These are phyloP conservation scores for Erodium moschatum DNA, from an alignment of 441 rosid genomes.

Conservation along the genomic window DNA sequence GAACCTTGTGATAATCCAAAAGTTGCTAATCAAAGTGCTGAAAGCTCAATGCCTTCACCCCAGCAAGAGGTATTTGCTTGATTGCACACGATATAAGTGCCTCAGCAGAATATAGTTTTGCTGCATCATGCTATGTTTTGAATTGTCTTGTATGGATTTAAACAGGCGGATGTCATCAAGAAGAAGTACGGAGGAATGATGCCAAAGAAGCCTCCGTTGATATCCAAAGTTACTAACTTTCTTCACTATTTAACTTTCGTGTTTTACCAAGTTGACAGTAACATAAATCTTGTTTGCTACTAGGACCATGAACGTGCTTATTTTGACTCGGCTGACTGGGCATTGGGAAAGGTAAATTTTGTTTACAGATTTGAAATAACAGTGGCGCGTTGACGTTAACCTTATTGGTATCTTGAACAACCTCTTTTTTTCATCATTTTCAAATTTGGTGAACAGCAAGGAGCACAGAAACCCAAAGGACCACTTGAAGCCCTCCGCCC, in stretches of 20 bases:
- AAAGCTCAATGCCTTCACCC: slow-evolving; percentile 30
- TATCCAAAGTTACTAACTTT: slow-evolving; percentile 37
- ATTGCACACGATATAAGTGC: background rate
- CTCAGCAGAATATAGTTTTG: background rate
- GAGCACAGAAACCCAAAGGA: slow-evolving; percentile 53
- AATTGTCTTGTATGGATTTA: background rate
- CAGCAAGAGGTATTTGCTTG: slow-evolving; percentile 36
- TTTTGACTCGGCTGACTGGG: slow-evolving; percentile 74
- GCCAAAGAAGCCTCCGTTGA: slow-evolving; percentile 48
- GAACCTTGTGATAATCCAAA: slow-evolving; percentile 25
- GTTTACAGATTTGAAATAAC: background rate
- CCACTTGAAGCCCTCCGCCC: slow-evolving; percentile 61
- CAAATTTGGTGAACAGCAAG: slow-evolving; percentile 31
- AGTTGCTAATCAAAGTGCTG: slow-evolving; percentile 27
- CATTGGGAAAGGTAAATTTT: slow-evolving; percentile 46
- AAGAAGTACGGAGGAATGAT: slow-evolving; percentile 51
- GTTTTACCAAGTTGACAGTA: slow-evolving; percentile 15
- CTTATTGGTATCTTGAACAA: background rate
- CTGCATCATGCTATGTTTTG: background rate
- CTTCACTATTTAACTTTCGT: background rate
- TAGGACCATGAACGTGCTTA: slow-evolving; percentile 61
- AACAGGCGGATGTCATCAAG: slow-evolving; percentile 46
- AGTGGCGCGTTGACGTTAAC: background rate
- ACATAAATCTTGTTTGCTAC: slow-evolving; percentile 15
- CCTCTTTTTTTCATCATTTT: background rate